Percentiles rank a stretch among this genome's conserved stretches.
Conservation (phyloP, 2,329 filamentous ascomycete genomes). For the Myriosclerotinia duriaeana region DNA sequence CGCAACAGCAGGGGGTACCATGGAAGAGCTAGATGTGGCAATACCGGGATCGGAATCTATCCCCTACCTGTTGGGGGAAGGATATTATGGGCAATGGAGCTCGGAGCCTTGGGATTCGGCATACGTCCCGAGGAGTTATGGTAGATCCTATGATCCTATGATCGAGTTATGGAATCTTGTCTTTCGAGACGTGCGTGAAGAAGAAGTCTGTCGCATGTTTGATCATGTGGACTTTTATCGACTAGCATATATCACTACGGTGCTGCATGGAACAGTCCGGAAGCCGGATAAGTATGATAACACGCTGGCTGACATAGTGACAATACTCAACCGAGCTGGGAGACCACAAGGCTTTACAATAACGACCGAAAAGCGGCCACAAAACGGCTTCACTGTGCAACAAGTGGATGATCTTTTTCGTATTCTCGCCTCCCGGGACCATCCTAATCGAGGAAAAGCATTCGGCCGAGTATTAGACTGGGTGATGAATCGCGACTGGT, state of each 20-base stretch:
- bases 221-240: constrained; percentile 10
- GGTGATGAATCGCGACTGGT: neutral
- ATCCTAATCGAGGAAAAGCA: neutral
- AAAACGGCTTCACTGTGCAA: neutral
- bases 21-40: neutral
- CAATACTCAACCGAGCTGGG: neutral
- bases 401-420: neutral
- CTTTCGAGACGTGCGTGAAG: neutral
- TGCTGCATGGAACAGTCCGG: neutral
- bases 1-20: no score
- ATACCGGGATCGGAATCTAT: neutral
- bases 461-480: neutral
- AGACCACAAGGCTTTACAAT: neutral
- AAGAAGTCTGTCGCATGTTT: neutral
- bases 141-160: no score
- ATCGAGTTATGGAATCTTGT: neutral
- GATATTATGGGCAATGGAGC: neutral
- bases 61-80: neutral
- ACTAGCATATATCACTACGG: constrained; percentile 4
- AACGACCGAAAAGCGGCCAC: neutral
- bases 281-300: neutral
- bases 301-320: neutral
- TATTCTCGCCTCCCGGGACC: neutral
- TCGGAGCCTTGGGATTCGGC: no score
- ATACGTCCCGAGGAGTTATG: neutral